A percentile compares a stretch with the other conserved stretches of the same genome.
Evolutionary conservation across 1,139 yeast species (phyloP).

Genomic region (Meyerozyma elateridarum): DNA sequence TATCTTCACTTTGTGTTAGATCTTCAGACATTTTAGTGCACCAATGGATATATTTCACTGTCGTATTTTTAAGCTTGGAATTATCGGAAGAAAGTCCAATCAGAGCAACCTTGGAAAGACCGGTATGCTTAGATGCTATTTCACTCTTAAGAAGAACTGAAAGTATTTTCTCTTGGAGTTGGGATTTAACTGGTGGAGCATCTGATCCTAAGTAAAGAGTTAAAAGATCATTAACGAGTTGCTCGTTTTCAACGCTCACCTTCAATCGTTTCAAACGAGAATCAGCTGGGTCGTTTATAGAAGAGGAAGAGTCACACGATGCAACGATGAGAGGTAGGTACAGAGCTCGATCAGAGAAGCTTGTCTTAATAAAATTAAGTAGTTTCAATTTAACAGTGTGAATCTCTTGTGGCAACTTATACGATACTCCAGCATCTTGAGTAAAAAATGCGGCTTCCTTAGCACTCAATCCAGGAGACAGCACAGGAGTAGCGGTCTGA

Average conservation of each 20-base stretch:
- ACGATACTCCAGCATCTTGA: conserved; percentile 59
- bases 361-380: conserved; percentile 34
- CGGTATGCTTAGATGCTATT: conserved; percentile 37
- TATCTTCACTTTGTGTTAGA: conserved; percentile 9
- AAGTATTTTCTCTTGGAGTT: conserved; percentile 57
- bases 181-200: conserved; percentile 48
- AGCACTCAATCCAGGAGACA: conserved; percentile 58
- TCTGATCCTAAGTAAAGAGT: conserved; percentile 45
- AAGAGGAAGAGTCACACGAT: conserved; percentile 53
- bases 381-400: conserved; percentile 37
- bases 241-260: conserved; percentile 47
- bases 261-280: conserved; percentile 46
- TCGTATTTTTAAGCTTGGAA: conserved; percentile 41
- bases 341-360: conserved; percentile 32
- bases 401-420: conserved; percentile 45
- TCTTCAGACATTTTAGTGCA: conserved; percentile 27
- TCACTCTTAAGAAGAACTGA: conserved; percentile 49
- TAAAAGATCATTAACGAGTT: conserved; percentile 40
- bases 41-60: conserved; percentile 62
- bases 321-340: conserved; percentile 56
- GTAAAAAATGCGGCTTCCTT: conserved; percentile 59
- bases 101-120: conserved; percentile 42
- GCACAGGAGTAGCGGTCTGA: conserved; percentile 13
- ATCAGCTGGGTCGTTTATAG: conserved; percentile 48
- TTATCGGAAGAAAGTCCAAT: conserved; percentile 55